These are phyloP conservation scores for Oryza glaberrima DNA, from an alignment of 176 grass and related monocot species.

Conservation along the genomic window DNA sequence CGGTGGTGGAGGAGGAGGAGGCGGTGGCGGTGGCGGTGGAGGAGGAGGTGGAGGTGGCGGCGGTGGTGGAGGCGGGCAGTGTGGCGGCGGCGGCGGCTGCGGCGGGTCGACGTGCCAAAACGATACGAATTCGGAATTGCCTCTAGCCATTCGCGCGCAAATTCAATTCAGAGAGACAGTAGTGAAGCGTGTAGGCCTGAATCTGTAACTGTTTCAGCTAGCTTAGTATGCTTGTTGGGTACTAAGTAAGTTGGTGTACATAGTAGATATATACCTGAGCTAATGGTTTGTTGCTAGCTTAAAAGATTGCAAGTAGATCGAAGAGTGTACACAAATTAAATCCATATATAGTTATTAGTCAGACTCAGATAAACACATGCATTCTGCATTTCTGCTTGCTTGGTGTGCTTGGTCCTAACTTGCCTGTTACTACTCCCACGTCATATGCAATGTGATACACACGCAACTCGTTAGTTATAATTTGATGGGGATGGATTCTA, in stretches of 20 bases:
- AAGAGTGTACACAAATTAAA: background rate
- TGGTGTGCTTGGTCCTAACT: background rate
- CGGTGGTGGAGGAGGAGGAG: background rate
- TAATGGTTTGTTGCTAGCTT: too few species aligned
- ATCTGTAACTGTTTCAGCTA: too few species aligned
- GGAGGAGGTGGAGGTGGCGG: background rate
- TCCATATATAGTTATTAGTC: background rate
- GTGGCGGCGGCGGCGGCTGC: too few species aligned
- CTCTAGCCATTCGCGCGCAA: too few species aligned
- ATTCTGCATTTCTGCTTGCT: background rate
- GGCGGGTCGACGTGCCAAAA: background rate
- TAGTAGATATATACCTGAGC: too few species aligned
- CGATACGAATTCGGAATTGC: too few species aligned
- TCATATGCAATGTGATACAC: background rate
- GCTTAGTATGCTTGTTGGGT: too few species aligned
- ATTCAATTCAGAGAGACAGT: too few species aligned
- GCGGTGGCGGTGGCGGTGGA: background rate
- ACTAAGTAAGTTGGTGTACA: too few species aligned
- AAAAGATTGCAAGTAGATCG: background rate
- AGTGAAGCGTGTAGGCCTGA: too few species aligned
- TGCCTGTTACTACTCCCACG: background rate
- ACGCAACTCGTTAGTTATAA: background rate
- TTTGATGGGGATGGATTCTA: too few species aligned
- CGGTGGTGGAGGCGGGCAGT: too few species aligned
- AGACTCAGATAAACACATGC: background rate